Percentiles rank a stretch among this genome's conserved stretches.
Evolutionary conservation across 495 filamentous ascomycete genomes (phyloP).

Genomic region (Aspergillus campestris): DNA sequence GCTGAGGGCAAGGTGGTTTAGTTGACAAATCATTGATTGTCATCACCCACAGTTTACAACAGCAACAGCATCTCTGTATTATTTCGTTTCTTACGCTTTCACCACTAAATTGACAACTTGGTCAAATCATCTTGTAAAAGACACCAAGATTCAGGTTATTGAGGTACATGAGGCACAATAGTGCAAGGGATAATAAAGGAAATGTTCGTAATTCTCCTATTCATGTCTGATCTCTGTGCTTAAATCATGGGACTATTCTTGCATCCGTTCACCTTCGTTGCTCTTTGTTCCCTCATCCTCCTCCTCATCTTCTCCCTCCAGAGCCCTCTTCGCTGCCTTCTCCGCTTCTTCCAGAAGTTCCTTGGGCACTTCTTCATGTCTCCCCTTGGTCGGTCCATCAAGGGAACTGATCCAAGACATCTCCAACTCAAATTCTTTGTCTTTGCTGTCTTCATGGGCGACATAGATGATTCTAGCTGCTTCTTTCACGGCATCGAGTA

Average conservation of each 20-base stretch:
- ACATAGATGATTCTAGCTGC: constrained; percentile 94
- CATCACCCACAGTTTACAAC: too few species aligned
- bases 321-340: constrained; percentile 61
- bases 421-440: constrained; percentile 98
- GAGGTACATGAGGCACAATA: too few species aligned
- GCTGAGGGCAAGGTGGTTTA: constrained; percentile 36
- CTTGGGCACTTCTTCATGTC: constrained; percentile 85
- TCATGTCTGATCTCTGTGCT: not conserved
- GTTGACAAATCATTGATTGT: not conserved
- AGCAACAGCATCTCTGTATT: too few species aligned
- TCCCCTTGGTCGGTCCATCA: constrained; percentile 80
- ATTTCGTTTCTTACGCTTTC: too few species aligned
- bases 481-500: constrained; percentile 87
- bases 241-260: constrained; percentile 48
- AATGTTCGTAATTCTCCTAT: not conserved
- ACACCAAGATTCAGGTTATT: too few species aligned
- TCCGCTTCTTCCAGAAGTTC: constrained; percentile 86
- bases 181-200: not conserved
- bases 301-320: constrained; percentile 65
- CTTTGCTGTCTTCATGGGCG: constrained; percentile 92
- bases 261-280: constrained; percentile 60
- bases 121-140: too few species aligned
- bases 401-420: constrained; percentile 92
- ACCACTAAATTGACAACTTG: too few species aligned
- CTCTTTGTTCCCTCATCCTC: constrained; percentile 56